These are phyloP conservation scores for Gentiana straminea DNA, from an alignment of 257 asterid genomes.

Conservation along the genomic window DNA sequence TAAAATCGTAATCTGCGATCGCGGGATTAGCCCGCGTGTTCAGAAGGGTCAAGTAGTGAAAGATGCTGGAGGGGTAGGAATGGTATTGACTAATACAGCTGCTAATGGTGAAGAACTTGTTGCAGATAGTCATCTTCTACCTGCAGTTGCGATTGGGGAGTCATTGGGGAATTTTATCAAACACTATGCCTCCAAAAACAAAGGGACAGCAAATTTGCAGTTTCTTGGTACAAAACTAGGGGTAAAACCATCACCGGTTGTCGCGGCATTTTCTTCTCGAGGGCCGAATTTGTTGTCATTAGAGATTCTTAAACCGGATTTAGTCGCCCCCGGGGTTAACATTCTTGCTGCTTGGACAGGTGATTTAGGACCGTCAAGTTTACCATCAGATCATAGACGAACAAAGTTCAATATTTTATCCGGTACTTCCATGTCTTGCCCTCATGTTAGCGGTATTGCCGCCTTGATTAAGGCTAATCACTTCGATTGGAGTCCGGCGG, in stretches of 20 bases:
- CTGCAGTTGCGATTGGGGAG: conserved; percentile 80
- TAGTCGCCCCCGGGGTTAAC: conserved; percentile 92
- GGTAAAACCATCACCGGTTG: conserved; percentile 73
- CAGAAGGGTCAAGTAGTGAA: conserved; percentile 91
- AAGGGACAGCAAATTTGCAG: conserved; percentile 46
- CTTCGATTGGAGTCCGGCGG: conserved; percentile 80
- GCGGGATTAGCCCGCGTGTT: conserved; percentile 84
- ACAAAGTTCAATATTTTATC: conserved; percentile 75
- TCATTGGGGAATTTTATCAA: conserved; percentile 43
- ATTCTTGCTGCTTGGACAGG: conserved; percentile 93
- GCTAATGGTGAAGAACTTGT: conserved; percentile 81
- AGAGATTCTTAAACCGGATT: conserved; percentile 74
- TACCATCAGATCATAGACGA: conserved; percentile 57
- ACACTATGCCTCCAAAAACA: conserved; percentile 28
- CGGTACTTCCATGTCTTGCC: conserved; percentile 97
- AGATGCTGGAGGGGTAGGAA: conserved; percentile 82
- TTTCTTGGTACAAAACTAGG: conserved; percentile 66
- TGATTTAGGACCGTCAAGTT: conserved; percentile 63
- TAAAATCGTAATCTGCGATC: conserved; percentile 76
- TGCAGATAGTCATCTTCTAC: conserved; percentile 82
- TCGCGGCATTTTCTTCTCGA: conserved; percentile 87
- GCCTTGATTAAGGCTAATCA: conserved; percentile 71
- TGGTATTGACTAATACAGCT: conserved; percentile 70
- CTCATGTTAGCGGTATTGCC: conserved; percentile 86
- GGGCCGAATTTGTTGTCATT: conserved; percentile 73